Evolutionary conservation across 164 flowering plant genomes (phyloP), one percentile per base, ranked within the genome.

Genomic region (Tinospora cordifolia): DNA sequence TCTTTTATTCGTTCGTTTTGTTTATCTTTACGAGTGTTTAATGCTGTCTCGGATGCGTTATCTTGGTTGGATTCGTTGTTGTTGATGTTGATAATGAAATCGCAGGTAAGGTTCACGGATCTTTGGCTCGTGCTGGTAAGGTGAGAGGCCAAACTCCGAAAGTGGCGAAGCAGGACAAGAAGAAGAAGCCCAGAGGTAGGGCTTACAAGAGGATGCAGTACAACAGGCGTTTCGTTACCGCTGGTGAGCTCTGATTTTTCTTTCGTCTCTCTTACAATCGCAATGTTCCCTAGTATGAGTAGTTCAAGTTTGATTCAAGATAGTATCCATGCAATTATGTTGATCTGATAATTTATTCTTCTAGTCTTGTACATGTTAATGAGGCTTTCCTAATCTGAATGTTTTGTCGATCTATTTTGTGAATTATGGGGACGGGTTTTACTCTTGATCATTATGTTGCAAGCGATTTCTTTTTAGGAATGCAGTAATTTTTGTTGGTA

Each of bases 141-240:
- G 97, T 90, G 80, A 90, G 94, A 79, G 93, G 94, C 2, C 92
- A 89, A 76, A 90, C 97, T 0, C 97, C 92, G 0, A 90, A 90
- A 77, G 93, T 90, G 7, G 93, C 93, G 2, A 90, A 90, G 84
- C 93, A 87, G 68, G 97, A 90, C 77, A 90, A 90, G 93, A 90
- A 90, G 91, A 90, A 89, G 91, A 82, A 91, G 86, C 97, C 94
- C 39, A 82, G 94, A 14, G 97, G 97, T 30, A 83, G 97, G 24
- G 97, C 97, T 41, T 83, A 89, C 90, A 91, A 91, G 86, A 81
- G 97, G 21, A 87, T 91, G 88, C 97, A 90, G 62, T 87, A 90
- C 93, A 90, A 89, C 78, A 83, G 97, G 73, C 90, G 97, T 51
- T 90, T 90, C 84, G 97, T 91, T 77, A 89, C 97, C 19, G 94